Evolutionary conservation across 2,329 filamentous ascomycete species (phyloP), one percentile per base, ranked within the genome.

Genomic region (Neofusicoccum laricinum): DNA sequence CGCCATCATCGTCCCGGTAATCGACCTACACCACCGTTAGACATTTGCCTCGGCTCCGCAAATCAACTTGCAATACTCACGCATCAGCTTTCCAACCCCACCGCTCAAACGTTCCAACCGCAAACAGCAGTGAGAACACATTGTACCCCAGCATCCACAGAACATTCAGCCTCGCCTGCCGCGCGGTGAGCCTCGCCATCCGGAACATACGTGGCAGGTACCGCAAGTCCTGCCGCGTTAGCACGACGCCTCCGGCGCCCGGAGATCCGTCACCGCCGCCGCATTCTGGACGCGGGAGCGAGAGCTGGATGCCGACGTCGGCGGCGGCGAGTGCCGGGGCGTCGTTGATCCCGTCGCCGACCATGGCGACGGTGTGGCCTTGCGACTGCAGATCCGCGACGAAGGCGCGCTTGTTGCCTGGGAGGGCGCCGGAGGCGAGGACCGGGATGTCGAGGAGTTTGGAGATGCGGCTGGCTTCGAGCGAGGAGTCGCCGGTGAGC

Each of bases 321-420:
- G 92, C 91, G 0, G 88, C 87, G 1, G 90, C 87, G 3, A 96
- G 84, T 2, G 92, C 91, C 0, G 92, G 91, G 0, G 91, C 90
- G 71, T 96, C 92, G 70, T 96, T 96, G 68, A 94, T 91, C 15
- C 92, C 92, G 69, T 96, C 92, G 40, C 92, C 92, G 1, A 93
- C 90, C 48, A 50, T 50, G 15, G 25, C 48, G 12, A 50, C 48
- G 30, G 8, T n/a, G 15, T 50, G 21, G 25, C 48, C 48, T n/a
- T 32, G 7, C 1, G 48, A 1, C 15, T 50, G 48, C 3, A 50
- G 25, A 7, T n/a, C 21, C 3, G 14, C 15, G 48, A 50, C 7
- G 12, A 32, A 50, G 3, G 21, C 48, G 8, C 7, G 14, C 5
- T 50, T 50, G 21, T 50, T 21, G 12, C 14, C 12, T 4, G 46